A percentile compares a stretch with the other conserved stretches of the same genome.
Evolutionary conservation across 164 flowering plant genomes (phyloP).

Genomic region (Nelumbo lutea): DNA sequence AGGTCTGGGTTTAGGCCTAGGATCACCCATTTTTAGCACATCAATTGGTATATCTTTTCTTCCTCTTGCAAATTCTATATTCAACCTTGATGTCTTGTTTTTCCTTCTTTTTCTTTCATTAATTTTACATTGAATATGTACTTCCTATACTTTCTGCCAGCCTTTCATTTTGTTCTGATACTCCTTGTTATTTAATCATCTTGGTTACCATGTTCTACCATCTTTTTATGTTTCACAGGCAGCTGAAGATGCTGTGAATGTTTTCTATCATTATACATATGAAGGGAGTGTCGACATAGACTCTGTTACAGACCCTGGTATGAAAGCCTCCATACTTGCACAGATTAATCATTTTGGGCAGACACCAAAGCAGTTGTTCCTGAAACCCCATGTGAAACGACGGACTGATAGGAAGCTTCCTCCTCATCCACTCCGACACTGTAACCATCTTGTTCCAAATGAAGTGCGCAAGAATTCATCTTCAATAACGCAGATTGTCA

Average conservation of each 20-base stretch:
- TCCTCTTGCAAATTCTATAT: too few species aligned
- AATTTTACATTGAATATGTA: not conserved
- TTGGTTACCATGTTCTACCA: slow-evolving; percentile 6
- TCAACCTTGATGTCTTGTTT: not conserved
- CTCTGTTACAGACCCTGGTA: slow-evolving; percentile 87
- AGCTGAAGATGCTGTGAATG: slow-evolving; percentile 96
- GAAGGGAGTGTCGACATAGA: slow-evolving; percentile 99
- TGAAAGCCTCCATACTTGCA: slow-evolving; percentile 98
- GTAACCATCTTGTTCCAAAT: slow-evolving; percentile 58
- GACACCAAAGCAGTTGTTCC: slow-evolving; percentile 94
- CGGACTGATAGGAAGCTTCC: slow-evolving; percentile 65
- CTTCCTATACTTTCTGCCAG: not conserved
- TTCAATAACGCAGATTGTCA: slow-evolving; percentile 56
- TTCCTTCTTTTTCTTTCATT: not conserved
- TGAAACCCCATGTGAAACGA: slow-evolving; percentile 79
- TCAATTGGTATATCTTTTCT: too few species aligned
- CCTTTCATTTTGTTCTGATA: not conserved
- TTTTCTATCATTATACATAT: slow-evolving; percentile 96
- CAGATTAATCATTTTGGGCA: slow-evolving; percentile 99
- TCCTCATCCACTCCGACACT: slow-evolving; percentile 73
- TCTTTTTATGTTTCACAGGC: slow-evolving; percentile 43
- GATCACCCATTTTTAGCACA: not conserved
- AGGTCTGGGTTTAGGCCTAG: not conserved
- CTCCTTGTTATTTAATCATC: not conserved
- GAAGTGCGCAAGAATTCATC: slow-evolving; percentile 60